Evolutionary conservation across 116 monocot genomes (phyloP).

Genomic region (Iris pallida): DNA sequence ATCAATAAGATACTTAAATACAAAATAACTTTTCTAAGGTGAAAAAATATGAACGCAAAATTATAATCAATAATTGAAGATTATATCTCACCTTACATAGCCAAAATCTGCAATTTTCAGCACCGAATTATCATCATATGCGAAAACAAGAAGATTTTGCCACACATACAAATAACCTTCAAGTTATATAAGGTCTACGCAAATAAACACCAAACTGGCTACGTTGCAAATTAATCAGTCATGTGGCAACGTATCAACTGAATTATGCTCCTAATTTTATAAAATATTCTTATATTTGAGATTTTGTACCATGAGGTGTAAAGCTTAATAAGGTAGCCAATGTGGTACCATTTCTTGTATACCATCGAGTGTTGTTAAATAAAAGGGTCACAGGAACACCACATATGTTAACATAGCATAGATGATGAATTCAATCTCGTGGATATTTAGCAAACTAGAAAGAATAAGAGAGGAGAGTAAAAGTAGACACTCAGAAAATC

Average conservation of each 20-base stretch:
- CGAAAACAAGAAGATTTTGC: conserved; percentile 80
- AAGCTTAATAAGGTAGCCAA: too few species aligned
- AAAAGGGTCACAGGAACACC: too few species aligned
- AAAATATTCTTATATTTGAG: neutral
- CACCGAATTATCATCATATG: conserved; percentile 53
- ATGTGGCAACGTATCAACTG: neutral
- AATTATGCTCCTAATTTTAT: neutral
- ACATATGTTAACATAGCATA: too few species aligned
- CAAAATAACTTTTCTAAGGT: too few species aligned
- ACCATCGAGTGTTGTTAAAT: too few species aligned
- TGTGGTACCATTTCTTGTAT: too few species aligned
- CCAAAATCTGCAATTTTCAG: conserved; percentile 96
- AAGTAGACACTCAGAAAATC: too few species aligned
- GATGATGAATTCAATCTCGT: too few species aligned
- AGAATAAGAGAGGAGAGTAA: too few species aligned
- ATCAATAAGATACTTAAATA: too few species aligned
- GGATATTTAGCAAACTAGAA: too few species aligned
- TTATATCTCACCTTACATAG: conserved; percentile 68
- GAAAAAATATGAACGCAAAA: neutral
- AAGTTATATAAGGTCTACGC: neutral
- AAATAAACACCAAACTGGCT: neutral
- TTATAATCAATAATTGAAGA: neutral
- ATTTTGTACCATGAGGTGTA: too few species aligned
- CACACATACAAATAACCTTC: conserved; percentile 14
- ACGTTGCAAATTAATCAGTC: neutral